Percentiles rank a stretch among this genome's conserved stretches.
These are phyloP conservation scores for Yamadazyma aaseri DNA, from an alignment of 1,139 yeast species.

Conservation along the genomic window DNA sequence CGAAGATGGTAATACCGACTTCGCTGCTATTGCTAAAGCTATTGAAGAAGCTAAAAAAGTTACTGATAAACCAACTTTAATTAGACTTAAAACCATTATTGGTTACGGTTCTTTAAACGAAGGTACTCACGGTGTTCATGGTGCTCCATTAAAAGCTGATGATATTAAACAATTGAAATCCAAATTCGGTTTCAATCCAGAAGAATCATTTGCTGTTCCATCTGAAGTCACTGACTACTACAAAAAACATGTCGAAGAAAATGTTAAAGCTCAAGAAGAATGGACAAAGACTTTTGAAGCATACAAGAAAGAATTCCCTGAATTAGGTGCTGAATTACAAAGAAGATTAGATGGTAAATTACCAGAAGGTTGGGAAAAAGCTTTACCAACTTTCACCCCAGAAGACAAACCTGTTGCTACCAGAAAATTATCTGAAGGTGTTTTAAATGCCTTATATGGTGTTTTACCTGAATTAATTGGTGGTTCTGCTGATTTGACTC, in stretches of 20 bases:
- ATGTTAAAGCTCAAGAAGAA: conserved; percentile 60
- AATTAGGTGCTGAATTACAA: conserved; percentile 48
- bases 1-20: conserved; percentile 75
- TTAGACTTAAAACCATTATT: conserved; percentile 84
- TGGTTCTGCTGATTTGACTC: conserved; percentile 98
- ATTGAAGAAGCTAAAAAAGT: conserved; percentile 64
- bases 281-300: conserved; percentile 67
- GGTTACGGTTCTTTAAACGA: conserved; percentile 85
- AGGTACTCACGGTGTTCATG: conserved; percentile 93
- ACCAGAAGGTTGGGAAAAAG: conserved; percentile 78
- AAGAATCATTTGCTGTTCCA: conserved; percentile 73
- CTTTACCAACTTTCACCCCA: conserved; percentile 75
- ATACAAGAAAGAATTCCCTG: conserved; percentile 71
- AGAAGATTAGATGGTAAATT: conserved; percentile 26
- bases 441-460: conserved; percentile 60
- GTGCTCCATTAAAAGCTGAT: conserved; percentile 91
- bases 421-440: conserved; percentile 88
- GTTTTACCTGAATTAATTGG: conserved; percentile 86
- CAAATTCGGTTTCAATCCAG: conserved; percentile 85
- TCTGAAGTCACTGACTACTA: conserved; percentile 75
- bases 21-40: conserved; percentile 68
- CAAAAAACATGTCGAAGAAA: conserved; percentile 51
- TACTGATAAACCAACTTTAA: conserved; percentile 78
- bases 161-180: conserved; percentile 84
- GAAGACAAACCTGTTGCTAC: conserved; percentile 83